Conservation (phyloP, 2,329 filamentous ascomycete species). For the Fusarium redolens region DNA sequence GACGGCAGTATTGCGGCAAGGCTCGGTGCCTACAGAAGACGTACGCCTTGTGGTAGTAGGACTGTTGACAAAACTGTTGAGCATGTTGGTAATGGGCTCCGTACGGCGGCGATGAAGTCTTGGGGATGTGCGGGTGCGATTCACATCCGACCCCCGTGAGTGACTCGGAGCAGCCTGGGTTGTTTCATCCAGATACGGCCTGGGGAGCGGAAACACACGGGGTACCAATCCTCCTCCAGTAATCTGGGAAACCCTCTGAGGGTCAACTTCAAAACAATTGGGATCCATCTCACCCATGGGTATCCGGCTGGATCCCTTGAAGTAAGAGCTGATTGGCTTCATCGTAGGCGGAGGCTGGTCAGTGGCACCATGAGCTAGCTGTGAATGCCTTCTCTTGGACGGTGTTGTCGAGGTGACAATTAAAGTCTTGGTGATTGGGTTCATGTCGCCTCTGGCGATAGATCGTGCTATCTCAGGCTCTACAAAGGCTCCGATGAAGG, state of each 20-base stretch:
- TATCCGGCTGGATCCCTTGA: conserved; percentile 62
- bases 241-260: conserved; percentile 59
- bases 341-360: conserved; percentile 46
- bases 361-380: conserved; percentile 42
- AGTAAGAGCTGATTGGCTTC: conserved; percentile 67
- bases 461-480: conserved; percentile 75
- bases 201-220: conserved; percentile 68
- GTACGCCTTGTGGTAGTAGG: conserved; percentile 31
- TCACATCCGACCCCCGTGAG: conserved; percentile 26
- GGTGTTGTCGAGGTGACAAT: conserved; percentile 59
- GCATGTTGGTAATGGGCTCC: conserved; percentile 62
- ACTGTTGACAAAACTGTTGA: conserved; percentile 46
- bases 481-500: conserved; percentile 82
- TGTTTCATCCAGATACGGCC: conserved; percentile 63
- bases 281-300: conserved; percentile 72
- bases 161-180: conserved; percentile 31
- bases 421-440: conserved; percentile 87
- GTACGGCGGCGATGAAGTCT: conserved; percentile 62
- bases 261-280: conserved; percentile 68
- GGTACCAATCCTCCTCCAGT: conserved; percentile 63
- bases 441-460: conserved; percentile 83
- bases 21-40: conserved; percentile 19
- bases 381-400: conserved; percentile 56
- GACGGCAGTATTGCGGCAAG: conserved; percentile 10
- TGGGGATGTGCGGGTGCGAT: conserved; percentile 49